Percentiles rank a stretch among this genome's conserved stretches.
Evolutionary conservation across 2,329 filamentous ascomycete genomes (phyloP).

Genomic region (Botrytis tulipae): DNA sequence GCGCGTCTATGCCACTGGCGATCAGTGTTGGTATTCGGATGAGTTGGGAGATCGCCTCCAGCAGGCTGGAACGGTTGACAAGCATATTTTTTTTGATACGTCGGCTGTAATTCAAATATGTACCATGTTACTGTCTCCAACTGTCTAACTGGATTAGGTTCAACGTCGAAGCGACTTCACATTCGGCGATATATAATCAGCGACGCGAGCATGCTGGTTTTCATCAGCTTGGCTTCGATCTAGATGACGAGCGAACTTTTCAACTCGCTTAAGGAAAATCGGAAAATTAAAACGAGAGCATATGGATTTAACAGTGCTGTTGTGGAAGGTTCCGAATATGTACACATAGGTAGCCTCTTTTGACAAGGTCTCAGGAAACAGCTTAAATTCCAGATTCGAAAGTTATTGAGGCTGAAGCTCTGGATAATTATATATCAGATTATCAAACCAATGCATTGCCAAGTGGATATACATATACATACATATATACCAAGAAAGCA

Average conservation of each 20-base stretch:
- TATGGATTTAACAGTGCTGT: not conserved
- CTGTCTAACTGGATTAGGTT: not conserved
- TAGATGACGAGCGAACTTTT: not conserved
- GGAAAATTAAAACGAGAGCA: not conserved
- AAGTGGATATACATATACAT: not conserved
- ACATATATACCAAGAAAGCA: not conserved
- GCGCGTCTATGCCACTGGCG: not conserved
- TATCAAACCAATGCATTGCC: not conserved
- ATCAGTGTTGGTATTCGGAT: not conserved
- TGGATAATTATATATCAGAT: not conserved
- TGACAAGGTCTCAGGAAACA: fast-evolving
- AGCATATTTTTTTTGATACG: not conserved
- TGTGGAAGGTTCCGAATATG: not conserved
- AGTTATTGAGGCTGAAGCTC: not conserved
- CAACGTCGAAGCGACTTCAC: not conserved
- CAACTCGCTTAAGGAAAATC: not conserved
- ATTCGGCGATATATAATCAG: not conserved
- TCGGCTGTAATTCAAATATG: not conserved
- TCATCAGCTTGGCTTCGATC: not conserved
- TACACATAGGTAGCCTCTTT: not conserved
- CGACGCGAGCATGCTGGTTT: not conserved
- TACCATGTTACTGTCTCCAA: not conserved
- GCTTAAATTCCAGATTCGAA: not conserved
- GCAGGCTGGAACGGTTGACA: not conserved
- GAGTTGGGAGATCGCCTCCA: not conserved